A percentile compares a stretch with the other conserved stretches of the same genome.
Evolutionary conservation across 306 rosid genomes (phyloP).

Genomic region (Cicer cuneatum): DNA sequence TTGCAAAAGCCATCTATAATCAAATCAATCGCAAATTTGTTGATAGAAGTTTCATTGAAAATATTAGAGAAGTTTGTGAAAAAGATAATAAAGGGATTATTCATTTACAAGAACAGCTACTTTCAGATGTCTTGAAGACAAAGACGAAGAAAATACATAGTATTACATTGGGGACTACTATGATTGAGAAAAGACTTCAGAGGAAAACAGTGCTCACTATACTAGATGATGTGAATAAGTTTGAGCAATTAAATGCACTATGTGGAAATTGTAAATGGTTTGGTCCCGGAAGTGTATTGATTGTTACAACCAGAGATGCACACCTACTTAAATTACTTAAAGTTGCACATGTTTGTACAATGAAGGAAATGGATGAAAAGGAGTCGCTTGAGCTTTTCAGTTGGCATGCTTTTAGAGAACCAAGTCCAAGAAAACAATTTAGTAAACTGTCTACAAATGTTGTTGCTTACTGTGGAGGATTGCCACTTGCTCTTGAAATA

Average conservation of each 20-base stretch:
- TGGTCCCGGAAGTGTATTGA: too few species aligned
- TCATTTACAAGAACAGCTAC: conserved; percentile 7
- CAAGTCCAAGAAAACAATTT: too few species aligned
- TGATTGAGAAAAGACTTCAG: not conserved
- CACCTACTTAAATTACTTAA: too few species aligned
- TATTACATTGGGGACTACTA: not conserved
- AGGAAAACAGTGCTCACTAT: not conserved
- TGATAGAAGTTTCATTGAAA: not conserved
- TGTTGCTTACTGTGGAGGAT: too few species aligned
- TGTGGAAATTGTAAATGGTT: too few species aligned
- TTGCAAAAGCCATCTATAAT: not conserved
- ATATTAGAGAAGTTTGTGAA: conserved; percentile 27
- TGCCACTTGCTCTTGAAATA: too few species aligned
- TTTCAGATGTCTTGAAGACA: not conserved
- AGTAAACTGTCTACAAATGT: too few species aligned
- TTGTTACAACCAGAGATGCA: not conserved
- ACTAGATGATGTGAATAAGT: conserved; percentile 29
- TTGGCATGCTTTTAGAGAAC: too few species aligned
- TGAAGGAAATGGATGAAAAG: too few species aligned
- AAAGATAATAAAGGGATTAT: not conserved
- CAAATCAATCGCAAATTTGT: not conserved
- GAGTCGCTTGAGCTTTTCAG: too few species aligned
- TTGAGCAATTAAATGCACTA: not conserved
- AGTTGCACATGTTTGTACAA: too few species aligned
- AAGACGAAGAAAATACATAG: not conserved